phyloP scores from a whole-genome alignment of 202 grass and related monocot species.

The Panicum virgatum region DNA sequence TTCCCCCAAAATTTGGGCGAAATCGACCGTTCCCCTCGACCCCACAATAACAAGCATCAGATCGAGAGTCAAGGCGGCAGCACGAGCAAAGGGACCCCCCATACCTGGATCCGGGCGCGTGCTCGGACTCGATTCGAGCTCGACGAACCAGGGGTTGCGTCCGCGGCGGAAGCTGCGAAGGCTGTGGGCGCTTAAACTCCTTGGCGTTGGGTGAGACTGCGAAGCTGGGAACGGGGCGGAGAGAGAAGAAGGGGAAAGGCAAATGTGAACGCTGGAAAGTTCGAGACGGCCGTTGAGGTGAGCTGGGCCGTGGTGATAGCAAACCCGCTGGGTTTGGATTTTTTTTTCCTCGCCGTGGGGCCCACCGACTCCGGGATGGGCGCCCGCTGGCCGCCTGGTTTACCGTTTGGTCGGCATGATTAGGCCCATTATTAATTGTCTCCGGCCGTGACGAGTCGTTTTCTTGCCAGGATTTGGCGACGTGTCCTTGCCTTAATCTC shows the following conservation, averaged over 20 bases:
- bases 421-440: not conserved
- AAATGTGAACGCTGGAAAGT: slow-evolving; percentile 30
- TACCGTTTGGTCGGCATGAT: not conserved
- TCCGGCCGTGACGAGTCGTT: no score
- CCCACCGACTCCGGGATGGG: not conserved
- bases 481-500: not conserved
- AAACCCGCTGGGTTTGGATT: no score
- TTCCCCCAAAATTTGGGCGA: not conserved
- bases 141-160: not conserved
- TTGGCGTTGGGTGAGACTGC: not conserved
- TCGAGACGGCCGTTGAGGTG: slow-evolving; percentile 30
- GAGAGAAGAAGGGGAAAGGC: not conserved
- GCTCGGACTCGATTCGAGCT: slow-evolving; percentile 1
- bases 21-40: not conserved
- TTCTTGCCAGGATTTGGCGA: not conserved
- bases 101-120: slow-evolving; percentile 30
- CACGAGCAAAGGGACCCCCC: not conserved
- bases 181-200: not conserved
- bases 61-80: not conserved
- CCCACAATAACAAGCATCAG: not conserved
- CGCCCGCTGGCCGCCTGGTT: not conserved
- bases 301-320: not conserved
- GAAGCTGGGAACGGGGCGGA: not conserved
- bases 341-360: not conserved
- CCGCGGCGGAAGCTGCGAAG: not conserved